phyloP scores from a whole-genome alignment of 2,329 filamentous ascomycete species.

The Ascochyta rabiei region DNA sequence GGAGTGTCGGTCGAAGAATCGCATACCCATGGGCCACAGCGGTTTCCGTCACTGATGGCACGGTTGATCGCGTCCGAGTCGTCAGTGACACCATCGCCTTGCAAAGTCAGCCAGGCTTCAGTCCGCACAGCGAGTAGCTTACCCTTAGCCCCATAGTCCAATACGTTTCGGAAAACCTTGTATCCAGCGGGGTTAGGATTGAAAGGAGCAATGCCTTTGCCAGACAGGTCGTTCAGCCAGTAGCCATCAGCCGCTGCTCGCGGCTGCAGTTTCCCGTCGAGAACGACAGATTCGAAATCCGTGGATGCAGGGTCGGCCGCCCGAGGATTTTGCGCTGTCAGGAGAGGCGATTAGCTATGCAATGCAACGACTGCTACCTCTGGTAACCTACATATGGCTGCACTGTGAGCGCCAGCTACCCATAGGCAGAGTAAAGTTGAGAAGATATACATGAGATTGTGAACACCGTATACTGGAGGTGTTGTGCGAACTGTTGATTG shows the following conservation, averaged over 20 bases:
- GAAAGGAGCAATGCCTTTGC: conserved; percentile 52
- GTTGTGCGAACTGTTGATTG: background rate
- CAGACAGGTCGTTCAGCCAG: conserved; percentile 53
- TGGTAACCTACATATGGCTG: conserved; percentile 22
- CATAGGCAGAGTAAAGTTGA: conserved; percentile 38
- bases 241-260: conserved; percentile 34
- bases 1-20: conserved; percentile 58
- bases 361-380: background rate
- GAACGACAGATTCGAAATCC: background rate
- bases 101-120: conserved; percentile 15
- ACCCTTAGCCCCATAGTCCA: conserved; percentile 53
- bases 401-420: conserved; percentile 32
- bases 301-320: conserved; percentile 7
- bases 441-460: conserved; percentile 30
- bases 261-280: conserved; percentile 6
- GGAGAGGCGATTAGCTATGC: conserved; percentile 6
- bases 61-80: conserved; percentile 63
- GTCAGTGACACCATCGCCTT: conserved; percentile 48
- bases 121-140: background rate
- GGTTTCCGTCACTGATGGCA: conserved; percentile 52
- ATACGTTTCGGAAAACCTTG: conserved; percentile 53
- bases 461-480: background rate
- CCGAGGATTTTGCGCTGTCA: conserved; percentile 17
- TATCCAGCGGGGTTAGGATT: conserved; percentile 47
- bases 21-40: conserved; percentile 53